Evolutionary conservation across 495 filamentous ascomycete species (phyloP), one percentile per base, ranked within the genome.

Genomic region (Xylaria venustula): DNA sequence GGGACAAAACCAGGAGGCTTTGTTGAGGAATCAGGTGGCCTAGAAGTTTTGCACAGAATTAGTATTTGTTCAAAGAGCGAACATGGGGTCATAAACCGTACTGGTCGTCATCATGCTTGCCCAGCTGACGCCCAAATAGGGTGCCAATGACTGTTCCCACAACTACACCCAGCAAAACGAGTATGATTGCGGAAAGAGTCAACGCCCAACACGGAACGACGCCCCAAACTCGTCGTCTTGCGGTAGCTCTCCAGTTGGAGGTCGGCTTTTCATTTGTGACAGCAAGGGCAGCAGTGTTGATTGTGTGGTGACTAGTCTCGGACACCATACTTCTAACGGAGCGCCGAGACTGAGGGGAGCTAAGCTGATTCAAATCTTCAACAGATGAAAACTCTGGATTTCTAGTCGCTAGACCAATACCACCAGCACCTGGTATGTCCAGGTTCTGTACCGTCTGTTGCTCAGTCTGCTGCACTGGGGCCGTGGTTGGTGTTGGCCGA

Each of bases 171-270:
- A 91, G 73, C 61, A 90, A 72, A 19, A 86, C 37, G 5, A 87
- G 63, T 6, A 88, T 76, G 11, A 81, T 68, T 0, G 71, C 71
- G 0, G 40, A 49, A 20, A 90, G 71, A 32, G 81, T 74, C 25
- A 91, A 67, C 0, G 85, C 85, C 89, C 90, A 92, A 41, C 88
- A 78, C 0, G 88, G 89, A 14, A 91, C 66, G 12, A 83, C 75
- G 22, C 87, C 85, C 64, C 86, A 90, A 59, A 87, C 74, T 70
- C 66, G 81, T 76, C 72, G 82, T 73, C 73, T 83, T 75, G 71
- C 86, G 73, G 68, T 80, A 74, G 48, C 59, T 75, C 78, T 85
- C 85, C 72, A 89, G 55, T 66, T 83, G 77, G 76, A 88, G 12
- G 67, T 60, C 8, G 65, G 67, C 60, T 84, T 85, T 67, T 86